Evolutionary conservation across 2,329 filamentous ascomycete genomes (phyloP).

Genomic region (Colletotrichum sojae): DNA sequence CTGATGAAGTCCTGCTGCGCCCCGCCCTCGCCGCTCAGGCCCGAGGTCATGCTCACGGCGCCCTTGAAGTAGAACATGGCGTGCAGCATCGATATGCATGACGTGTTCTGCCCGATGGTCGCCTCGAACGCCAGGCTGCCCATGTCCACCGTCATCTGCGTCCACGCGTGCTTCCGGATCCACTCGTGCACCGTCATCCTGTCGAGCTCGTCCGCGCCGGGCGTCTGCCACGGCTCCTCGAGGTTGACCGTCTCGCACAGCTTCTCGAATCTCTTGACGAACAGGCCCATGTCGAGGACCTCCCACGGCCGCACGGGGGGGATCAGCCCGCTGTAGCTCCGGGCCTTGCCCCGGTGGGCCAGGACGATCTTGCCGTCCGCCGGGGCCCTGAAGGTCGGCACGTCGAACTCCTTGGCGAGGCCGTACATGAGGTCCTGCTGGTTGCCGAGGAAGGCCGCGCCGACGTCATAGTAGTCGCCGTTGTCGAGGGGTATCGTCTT

Average conservation of each 20-base stretch:
- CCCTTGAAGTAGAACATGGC: constrained; percentile 39
- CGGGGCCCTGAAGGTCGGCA: constrained; percentile 7
- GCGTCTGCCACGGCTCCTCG: constrained; percentile 35
- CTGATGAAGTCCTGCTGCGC: constrained; percentile 33
- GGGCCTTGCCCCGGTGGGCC: constrained; percentile 30
- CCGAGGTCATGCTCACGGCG: constrained; percentile 17
- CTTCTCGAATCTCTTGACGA: constrained; percentile 32
- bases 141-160: constrained; percentile 23
- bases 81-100: constrained; percentile 37
- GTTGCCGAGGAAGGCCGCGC: constrained; percentile 43
- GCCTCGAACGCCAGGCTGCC: constrained; percentile 27
- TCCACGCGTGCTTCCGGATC: constrained; percentile 24
- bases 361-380: constrained; percentile 36
- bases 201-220: constrained; percentile 34
- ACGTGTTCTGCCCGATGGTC: constrained; percentile 32
- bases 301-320: constrained; percentile 41
- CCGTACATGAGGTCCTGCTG: constrained; percentile 39
- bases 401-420: constrained; percentile 34
- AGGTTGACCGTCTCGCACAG: constrained; percentile 34
- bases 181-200: constrained; percentile 29
- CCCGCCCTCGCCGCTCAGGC: constrained; percentile 25
- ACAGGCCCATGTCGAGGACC: constrained; percentile 23
- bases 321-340: constrained; percentile 35
- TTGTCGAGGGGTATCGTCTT: constrained; percentile 32
- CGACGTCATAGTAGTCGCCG: constrained; percentile 42